phyloP scores from a whole-genome alignment of 2,329 filamentous ascomycete genomes.

The Pestalotiopsis sp. region DNA sequence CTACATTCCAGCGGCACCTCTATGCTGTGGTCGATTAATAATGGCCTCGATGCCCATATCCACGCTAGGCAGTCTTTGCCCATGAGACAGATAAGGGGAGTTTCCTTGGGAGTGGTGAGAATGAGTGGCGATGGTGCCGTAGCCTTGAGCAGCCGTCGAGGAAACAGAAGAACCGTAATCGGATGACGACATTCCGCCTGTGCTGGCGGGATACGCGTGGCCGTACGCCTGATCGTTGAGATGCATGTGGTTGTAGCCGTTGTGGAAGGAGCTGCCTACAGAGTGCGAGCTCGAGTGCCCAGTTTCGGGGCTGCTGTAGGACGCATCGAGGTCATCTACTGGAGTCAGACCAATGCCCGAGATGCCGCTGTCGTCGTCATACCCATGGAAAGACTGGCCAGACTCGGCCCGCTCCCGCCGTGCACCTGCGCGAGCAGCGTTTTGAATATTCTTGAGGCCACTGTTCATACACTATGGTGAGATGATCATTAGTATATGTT shows the following conservation, averaged over 20 bases:
- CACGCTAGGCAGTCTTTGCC: constrained; percentile 53
- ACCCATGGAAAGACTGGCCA: constrained; percentile 45
- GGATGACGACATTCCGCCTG: constrained; percentile 29
- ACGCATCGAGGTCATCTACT: constrained; percentile 61
- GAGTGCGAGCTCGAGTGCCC: constrained; percentile 46
- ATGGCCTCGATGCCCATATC: constrained; percentile 65
- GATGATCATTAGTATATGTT: neutral
- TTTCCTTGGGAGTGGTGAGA: constrained; percentile 38
- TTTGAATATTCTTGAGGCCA: constrained; percentile 79
- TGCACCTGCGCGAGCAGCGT: constrained; percentile 65
- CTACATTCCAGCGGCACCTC: constrained; percentile 24
- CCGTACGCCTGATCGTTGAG: constrained; percentile 27
- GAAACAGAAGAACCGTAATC: constrained; percentile 59
- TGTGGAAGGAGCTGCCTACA: constrained; percentile 35
- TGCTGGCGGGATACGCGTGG: constrained; percentile 28
- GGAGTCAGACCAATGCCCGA: constrained; percentile 62
- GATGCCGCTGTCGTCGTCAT: constrained; percentile 74
- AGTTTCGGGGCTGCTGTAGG: constrained; percentile 58
- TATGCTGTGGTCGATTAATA: constrained; percentile 51
- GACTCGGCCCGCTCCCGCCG: constrained; percentile 65
- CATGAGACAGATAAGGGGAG: constrained; percentile 50
- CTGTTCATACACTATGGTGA: constrained; percentile 74
- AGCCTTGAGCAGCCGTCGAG: constrained; percentile 42
- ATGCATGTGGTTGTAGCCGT: constrained; percentile 30
- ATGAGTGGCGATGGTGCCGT: constrained; percentile 32